Conservation (phyloP, 345 rosid species). For the Xanthoceras sorbifolium region DNA sequence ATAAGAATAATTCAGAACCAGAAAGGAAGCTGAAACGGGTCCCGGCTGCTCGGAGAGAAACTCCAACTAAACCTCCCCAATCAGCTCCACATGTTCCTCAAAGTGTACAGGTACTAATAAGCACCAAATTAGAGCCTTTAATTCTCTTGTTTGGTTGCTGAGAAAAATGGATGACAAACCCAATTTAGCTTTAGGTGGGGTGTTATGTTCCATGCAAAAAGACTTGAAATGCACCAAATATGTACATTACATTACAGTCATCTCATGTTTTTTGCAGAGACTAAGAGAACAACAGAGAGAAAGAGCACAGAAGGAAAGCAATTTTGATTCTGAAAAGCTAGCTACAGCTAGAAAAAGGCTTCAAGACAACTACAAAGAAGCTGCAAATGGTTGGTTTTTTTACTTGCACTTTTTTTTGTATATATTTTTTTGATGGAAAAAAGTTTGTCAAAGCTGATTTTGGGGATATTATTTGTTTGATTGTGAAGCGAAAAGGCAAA, state of each 20-base stretch:
- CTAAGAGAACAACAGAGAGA: slow-evolving; percentile 58
- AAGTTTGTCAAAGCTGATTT: not conserved
- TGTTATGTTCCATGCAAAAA: not conserved
- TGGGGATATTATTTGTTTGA: slow-evolving; percentile 20
- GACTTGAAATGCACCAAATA: not conserved
- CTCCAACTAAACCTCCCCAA: slow-evolving; percentile 53
- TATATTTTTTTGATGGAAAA: not conserved
- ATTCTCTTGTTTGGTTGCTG: slow-evolving; percentile 21
- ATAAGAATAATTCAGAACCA: slow-evolving; percentile 66
- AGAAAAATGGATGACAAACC: slow-evolving; percentile 8
- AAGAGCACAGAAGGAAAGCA: slow-evolving; percentile 52
- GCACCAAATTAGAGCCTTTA: slow-evolving; percentile 6
- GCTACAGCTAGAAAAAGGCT: slow-evolving; percentile 83
- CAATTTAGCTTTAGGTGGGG: slow-evolving; percentile 16
- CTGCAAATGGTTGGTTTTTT: slow-evolving; percentile 72
- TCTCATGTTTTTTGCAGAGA: slow-evolving; percentile 48
- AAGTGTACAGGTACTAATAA: slow-evolving; percentile 47
- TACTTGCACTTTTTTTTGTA: not conserved
- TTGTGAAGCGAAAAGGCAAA: slow-evolving; percentile 92
- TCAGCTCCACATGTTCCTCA: slow-evolving; percentile 52
- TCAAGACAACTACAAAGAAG: slow-evolving; percentile 86
- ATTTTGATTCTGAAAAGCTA: slow-evolving; percentile 60
- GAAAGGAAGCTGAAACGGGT: slow-evolving; percentile 63
- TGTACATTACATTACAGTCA: not conserved
- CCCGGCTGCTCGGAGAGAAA: slow-evolving; percentile 48